These are phyloP conservation scores for Comarum palustre DNA, from an alignment of 306 rosid genomes.

Conservation along the genomic window DNA sequence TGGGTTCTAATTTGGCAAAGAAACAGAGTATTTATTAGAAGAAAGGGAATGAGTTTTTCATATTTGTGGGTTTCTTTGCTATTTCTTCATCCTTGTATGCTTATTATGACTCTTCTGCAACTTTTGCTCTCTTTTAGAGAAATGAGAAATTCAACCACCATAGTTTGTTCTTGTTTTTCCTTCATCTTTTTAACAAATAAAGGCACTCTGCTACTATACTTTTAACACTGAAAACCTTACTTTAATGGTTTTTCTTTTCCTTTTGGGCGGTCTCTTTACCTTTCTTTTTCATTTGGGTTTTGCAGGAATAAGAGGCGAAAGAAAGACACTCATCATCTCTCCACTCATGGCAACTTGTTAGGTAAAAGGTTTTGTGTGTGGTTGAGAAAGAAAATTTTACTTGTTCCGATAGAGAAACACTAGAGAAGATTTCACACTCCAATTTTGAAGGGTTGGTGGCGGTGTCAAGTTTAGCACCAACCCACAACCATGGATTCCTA, in stretches of 20 bases:
- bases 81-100: background rate
- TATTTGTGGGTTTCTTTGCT: background rate
- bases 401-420: slow-evolving; percentile 34
- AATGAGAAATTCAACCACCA: slow-evolving; percentile 60
- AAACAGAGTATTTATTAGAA: background rate
- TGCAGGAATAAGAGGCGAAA: slow-evolving; percentile 72
- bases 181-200: slow-evolving; percentile 50
- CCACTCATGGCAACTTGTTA: slow-evolving; percentile 57
- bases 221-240: no score
- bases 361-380: slow-evolving; percentile 61
- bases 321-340: slow-evolving; percentile 20
- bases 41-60: background rate
- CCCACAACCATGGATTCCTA: slow-evolving; percentile 72
- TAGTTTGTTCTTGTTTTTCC: slow-evolving; percentile 5
- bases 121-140: slow-evolving; percentile 22
- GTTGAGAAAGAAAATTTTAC: slow-evolving; percentile 75
- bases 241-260: slow-evolving; percentile 14
- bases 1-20: slow-evolving; percentile 36
- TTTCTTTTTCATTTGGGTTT: slow-evolving; percentile 47
- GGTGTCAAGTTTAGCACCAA: slow-evolving; percentile 32
- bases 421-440: no score
- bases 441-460: slow-evolving; percentile 31
- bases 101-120: slow-evolving; percentile 28
- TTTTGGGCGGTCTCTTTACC: slow-evolving; percentile 9
- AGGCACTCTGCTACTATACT: slow-evolving; percentile 23